phyloP scores from a whole-genome alignment of 768 basidiomycete genomes.

The Daedalea quercina region DNA sequence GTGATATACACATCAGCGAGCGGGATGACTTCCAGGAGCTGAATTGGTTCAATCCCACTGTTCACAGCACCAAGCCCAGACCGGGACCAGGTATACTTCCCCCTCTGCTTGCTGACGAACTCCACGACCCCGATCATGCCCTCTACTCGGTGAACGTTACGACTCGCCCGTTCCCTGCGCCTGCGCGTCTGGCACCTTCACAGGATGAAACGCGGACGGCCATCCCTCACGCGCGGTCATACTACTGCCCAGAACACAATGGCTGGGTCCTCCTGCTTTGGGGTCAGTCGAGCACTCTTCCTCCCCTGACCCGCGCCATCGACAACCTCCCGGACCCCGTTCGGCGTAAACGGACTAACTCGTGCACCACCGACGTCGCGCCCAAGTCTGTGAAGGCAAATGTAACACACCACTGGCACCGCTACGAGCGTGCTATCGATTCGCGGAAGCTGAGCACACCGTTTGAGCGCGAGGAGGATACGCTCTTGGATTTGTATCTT shows the following conservation, averaged over 20 bases:
- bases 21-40: conserved; percentile 54
- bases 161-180: conserved; percentile 22
- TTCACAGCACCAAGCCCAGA: conserved; percentile 38
- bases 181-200: conserved; percentile 37
- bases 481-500: conserved; percentile 68
- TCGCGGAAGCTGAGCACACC: conserved; percentile 61
- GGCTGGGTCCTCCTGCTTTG: conserved; percentile 75
- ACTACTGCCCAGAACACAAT: conserved; percentile 78
- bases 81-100: conserved; percentile 71
- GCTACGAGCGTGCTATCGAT: conserved; percentile 64
- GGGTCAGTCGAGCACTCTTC: conserved; percentile 55
- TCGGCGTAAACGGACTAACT: conserved; percentile 39
- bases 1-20: conserved; percentile 47
- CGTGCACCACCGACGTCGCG: conserved; percentile 49
- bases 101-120: conserved; percentile 54
- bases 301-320: conserved; percentile 40
- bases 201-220: conserved; percentile 59
- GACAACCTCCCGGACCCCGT: conserved; percentile 46
- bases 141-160: conserved; percentile 53
- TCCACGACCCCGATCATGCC: conserved; percentile 70
- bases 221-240: conserved; percentile 76
- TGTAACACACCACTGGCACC: conserved; percentile 78
- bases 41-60: conserved; percentile 60
- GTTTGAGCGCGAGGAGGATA: conserved; percentile 42
- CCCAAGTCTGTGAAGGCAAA: conserved; percentile 42